These are phyloP conservation scores for Globisporangium middletonii DNA, from an alignment of 352 stramenopile genomes.

Conservation along the genomic window DNA sequence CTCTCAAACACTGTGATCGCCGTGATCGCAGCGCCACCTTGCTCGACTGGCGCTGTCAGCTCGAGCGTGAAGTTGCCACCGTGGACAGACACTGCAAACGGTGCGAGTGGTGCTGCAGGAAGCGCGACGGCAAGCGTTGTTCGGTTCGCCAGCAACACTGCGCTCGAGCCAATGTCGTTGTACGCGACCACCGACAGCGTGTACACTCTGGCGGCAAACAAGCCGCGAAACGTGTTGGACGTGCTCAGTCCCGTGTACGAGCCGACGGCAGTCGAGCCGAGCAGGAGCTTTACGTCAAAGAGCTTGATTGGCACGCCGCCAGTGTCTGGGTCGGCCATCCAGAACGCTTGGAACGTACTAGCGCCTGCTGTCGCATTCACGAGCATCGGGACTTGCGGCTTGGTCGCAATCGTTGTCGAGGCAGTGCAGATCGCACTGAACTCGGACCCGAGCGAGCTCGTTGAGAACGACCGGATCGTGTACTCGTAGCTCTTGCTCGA, in stretches of 20 bases:
- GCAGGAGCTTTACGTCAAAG: conserved; percentile 32
- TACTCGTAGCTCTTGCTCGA: conserved; percentile 44
- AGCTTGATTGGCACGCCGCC: conserved; percentile 30
- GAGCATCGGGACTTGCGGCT: conserved; percentile 19
- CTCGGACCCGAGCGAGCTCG: conserved; percentile 30
- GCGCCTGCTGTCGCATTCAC: conserved; percentile 13
- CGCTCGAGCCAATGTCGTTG: conserved; percentile 34
- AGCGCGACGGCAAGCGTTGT: conserved; percentile 18
- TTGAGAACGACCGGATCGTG: conserved; percentile 31
- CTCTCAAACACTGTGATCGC: conserved; percentile 39
- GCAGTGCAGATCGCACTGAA: conserved; percentile 28
- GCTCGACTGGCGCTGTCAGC: conserved; percentile 26
- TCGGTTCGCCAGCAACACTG: conserved; percentile 8
- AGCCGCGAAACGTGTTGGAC: conserved; percentile 26
- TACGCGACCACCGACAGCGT: conserved; percentile 20
- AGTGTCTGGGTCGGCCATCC: conserved; percentile 32
- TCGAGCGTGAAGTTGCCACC: conserved; percentile 61
- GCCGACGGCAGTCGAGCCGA: conserved; percentile 10
- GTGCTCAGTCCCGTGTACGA: conserved; percentile 15
- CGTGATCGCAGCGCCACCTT: conserved; percentile 30
- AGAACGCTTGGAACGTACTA: conserved; percentile 34
- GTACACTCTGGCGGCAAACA: conserved; percentile 31
- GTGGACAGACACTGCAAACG: conserved; percentile 28
- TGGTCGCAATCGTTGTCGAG: conserved; percentile 27
- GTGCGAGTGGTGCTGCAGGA: conserved; percentile 22